Conservation (phyloP, 2,329 filamentous ascomycete genomes). For the Colletotrichum ledebouriae region DNA sequence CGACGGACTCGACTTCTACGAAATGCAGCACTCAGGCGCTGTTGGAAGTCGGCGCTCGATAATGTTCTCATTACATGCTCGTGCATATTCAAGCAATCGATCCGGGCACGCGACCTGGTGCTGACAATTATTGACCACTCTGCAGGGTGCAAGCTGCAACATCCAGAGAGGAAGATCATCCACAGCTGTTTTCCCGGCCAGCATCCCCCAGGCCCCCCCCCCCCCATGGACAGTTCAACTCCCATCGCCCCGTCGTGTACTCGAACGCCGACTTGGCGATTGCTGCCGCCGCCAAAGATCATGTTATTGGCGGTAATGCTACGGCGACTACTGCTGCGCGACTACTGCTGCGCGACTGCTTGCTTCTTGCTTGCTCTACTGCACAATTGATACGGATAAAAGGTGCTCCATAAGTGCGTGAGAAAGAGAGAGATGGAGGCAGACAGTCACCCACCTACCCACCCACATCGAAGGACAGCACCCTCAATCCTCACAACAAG, state of each 20-base stretch:
- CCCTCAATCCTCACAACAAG: conserved; percentile 34
- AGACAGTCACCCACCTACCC: neutral
- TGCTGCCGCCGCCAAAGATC: conserved; percentile 3
- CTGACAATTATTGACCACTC: conserved; percentile 8
- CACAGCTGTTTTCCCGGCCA: neutral
- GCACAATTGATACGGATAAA: conserved; percentile 4
- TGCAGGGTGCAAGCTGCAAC: conserved; percentile 27
- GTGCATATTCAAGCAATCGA: conserved; percentile 24
- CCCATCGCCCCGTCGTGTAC: neutral
- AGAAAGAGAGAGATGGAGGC: conserved; percentile 8
- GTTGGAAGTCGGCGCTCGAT: conserved; percentile 1
- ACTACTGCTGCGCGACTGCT: neutral
- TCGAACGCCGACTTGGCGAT: neutral
- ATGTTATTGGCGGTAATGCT: neutral
- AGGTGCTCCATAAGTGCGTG: conserved; percentile 16
- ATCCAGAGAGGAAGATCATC: conserved; percentile 17
- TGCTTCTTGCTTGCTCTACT: conserved; percentile 23
- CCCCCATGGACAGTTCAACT: conserved; percentile 4
- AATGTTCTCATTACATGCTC: conserved; percentile 17
- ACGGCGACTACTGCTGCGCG: neutral
- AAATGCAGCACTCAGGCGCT: neutral
- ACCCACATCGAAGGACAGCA: conserved; percentile 30
- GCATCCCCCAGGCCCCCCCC: conserved; percentile 14
- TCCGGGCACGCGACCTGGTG: conserved; percentile 35
- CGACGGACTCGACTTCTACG: conserved; percentile 1